Evolutionary conservation across 1,284 basidiomycete genomes (phyloP), one percentile per base, ranked within the genome.

Genomic region (Sanghuangporus sanghuang): DNA sequence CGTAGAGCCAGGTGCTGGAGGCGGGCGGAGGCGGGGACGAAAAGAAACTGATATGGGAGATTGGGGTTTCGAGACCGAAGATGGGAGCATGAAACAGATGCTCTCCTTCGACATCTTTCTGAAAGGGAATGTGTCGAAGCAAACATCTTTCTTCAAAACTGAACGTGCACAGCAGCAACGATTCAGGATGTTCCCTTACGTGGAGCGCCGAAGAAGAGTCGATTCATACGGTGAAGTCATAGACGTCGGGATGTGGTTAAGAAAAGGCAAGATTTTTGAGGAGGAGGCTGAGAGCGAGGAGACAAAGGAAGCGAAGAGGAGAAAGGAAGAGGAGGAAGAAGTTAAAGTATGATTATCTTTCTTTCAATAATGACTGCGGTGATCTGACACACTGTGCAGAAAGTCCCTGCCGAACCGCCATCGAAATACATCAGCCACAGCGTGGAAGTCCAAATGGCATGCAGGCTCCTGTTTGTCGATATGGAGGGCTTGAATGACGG

Each of bases 401-500:
- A 87, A 79, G 81, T 79, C 18, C 81, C 87, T 1, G 83, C 84
- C 59, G 96, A 97, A 72, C 85, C 90, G 9, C 97, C 97, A 18
- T 96, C 90, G 52, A 99, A 99, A 76, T 99, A 88, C 71, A 82
- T 98, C 49, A 84, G 85, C 2, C 87, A 90, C 58, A 80, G 84
- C 14, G 78, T 92, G 3, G 84, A 89, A 44, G 83, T 98, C 14
- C 85, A 93, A 58, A 74, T 98, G 39, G 84, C 87, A 23, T 98
- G 97, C 70, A 85, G 89, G 6, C 76, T 98, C 16, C 83, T 95
- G 32, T 98, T 92, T 69, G 86, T 99, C 60, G 97, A 99, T 72
- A 88, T 99, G 85, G 94, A 96, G 69, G 97, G 97, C 35, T 76
- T 97, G 63, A 96, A 95, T 72, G 97, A 99, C 71, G 96, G 96